phyloP scores from a whole-genome alignment of 2,329 filamentous ascomycete species.

The Neophaeococcomyces aloes region DNA sequence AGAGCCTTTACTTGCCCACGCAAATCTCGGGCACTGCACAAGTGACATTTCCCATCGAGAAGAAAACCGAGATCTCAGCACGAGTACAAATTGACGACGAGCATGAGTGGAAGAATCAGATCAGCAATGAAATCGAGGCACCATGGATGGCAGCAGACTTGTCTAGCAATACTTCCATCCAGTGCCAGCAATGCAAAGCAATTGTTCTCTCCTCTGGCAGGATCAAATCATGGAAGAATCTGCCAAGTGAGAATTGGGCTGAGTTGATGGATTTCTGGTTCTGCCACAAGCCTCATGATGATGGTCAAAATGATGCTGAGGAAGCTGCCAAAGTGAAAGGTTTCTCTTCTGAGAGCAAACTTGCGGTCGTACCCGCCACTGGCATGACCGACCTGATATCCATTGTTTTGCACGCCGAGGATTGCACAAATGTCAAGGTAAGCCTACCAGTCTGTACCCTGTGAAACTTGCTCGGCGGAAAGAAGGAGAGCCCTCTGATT shows the following conservation, averaged over 20 bases:
- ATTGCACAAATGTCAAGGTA: slow-evolving; percentile 47
- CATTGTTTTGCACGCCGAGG: slow-evolving; percentile 57
- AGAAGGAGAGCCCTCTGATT: slow-evolving; percentile 45
- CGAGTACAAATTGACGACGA: slow-evolving; percentile 42
- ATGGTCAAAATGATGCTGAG: slow-evolving; percentile 34
- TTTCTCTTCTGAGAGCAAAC: slow-evolving; percentile 70
- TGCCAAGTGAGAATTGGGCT: slow-evolving; percentile 95
- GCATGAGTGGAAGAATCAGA: slow-evolving; percentile 12
- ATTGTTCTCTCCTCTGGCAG: slow-evolving; percentile 22
- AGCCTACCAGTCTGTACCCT: slow-evolving; percentile 11
- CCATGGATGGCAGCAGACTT: slow-evolving; percentile 25
- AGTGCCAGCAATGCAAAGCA: slow-evolving; percentile 30
- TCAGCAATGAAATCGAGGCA: slow-evolving; percentile 14
- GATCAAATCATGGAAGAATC: slow-evolving; percentile 66
- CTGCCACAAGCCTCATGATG: slow-evolving; percentile 72
- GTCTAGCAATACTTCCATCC: slow-evolving; percentile 32
- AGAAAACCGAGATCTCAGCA: slow-evolving; percentile 41
- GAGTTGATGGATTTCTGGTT: slow-evolving; percentile 99
- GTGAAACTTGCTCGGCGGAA: slow-evolving; percentile 34
- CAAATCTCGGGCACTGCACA: slow-evolving; percentile 35
- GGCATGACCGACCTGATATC: slow-evolving; percentile 74
- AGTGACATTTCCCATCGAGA: slow-evolving; percentile 38
- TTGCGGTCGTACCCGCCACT: slow-evolving; percentile 54
- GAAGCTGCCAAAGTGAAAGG: slow-evolving; percentile 51
- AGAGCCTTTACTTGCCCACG: slow-evolving; percentile 38